Conservation (phyloP, 108 stramenopile species). For the Skeletonema costatum region DNA sequence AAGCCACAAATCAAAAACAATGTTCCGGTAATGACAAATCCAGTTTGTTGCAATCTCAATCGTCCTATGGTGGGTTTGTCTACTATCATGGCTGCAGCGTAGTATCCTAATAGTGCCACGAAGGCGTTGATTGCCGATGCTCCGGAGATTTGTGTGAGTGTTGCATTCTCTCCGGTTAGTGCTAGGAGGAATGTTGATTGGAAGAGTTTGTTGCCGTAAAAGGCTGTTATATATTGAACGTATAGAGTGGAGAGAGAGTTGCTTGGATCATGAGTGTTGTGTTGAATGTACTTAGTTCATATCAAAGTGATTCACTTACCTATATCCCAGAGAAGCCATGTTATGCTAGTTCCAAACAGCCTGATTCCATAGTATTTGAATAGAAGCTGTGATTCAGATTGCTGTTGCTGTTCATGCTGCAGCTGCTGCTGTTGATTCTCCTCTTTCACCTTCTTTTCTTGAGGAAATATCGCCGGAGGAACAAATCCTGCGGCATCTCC, state of each 20-base stretch:
- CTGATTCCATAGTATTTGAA: conserved; percentile 63
- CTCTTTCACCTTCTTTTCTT: not conserved
- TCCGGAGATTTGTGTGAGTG: conserved; percentile 49
- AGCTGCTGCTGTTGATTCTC: conserved; percentile 6
- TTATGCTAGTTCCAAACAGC: conserved; percentile 60
- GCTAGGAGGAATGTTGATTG: conserved; percentile 66
- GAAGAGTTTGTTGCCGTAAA: conserved; percentile 85
- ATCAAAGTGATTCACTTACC: conserved; percentile 6
- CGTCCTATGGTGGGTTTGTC: conserved; percentile 65
- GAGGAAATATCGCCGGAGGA: conserved; percentile 3
- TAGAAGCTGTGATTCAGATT: conserved; percentile 25
- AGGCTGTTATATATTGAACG: conserved; percentile 15
- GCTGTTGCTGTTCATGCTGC: not conserved
- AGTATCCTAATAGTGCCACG: conserved; percentile 75
- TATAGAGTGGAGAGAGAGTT: not conserved
- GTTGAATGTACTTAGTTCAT: too few relatives aligned
- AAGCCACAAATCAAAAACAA: conserved; percentile 66
- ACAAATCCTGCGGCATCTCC: not conserved
- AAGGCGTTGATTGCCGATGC: conserved; percentile 69
- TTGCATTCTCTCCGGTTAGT: conserved; percentile 53
- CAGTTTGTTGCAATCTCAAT: conserved; percentile 57
- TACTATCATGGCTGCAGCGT: conserved; percentile 65
- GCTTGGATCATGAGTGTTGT: not conserved
- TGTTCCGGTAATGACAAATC: conserved; percentile 68
- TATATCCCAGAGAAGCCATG: conserved; percentile 81